These are phyloP conservation scores for Moniliophthora roreri DNA, from an alignment of 1,284 basidiomycete species.

Conservation along the genomic window DNA sequence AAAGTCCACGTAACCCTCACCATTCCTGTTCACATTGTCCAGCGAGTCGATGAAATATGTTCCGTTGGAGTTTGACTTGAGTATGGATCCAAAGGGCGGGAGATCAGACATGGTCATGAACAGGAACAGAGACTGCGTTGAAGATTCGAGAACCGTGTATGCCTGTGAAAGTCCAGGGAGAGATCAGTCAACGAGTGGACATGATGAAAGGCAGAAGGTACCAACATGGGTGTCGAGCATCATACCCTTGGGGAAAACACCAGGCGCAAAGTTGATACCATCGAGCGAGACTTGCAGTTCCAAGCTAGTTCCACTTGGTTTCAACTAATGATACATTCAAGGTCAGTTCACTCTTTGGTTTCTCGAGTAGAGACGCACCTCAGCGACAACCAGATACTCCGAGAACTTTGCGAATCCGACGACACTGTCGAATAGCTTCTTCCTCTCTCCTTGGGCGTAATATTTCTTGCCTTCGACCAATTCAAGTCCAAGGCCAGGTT, in stretches of 20 bases:
- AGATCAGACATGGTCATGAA: slow-evolving; percentile 91
- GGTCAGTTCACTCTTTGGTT: no score
- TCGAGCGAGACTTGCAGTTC: slow-evolving; percentile 92
- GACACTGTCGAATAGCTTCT: slow-evolving; percentile 81
- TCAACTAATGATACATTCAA: slow-evolving; percentile 43
- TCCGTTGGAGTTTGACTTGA: slow-evolving; percentile 98
- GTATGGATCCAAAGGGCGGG: slow-evolving; percentile 88
- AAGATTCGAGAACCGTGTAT: slow-evolving; percentile 94
- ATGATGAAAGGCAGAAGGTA: slow-evolving; percentile 16
- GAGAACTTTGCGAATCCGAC: slow-evolving; percentile 97
- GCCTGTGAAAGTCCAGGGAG: slow-evolving; percentile 46
- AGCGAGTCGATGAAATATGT: slow-evolving; percentile 91
- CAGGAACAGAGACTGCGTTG: slow-evolving; percentile 90
- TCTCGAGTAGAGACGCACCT: no score
- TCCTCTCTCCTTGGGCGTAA: slow-evolving; percentile 71
- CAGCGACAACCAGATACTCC: slow-evolving; percentile 92
- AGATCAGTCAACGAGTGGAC: neutral
- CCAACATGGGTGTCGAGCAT: slow-evolving; percentile 83
- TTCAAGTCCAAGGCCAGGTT: slow-evolving; percentile 69
- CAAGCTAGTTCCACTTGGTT: slow-evolving; percentile 58
- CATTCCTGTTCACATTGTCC: slow-evolving; percentile 89
- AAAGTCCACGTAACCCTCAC: slow-evolving; percentile 90
- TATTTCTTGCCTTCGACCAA: slow-evolving; percentile 80
- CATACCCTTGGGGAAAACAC: slow-evolving; percentile 90
- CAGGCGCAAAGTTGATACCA: slow-evolving; percentile 80